Evolutionary conservation across 116 monocot species (phyloP), one percentile per base, ranked within the genome.

Genomic region (Posidonia oceanica): DNA sequence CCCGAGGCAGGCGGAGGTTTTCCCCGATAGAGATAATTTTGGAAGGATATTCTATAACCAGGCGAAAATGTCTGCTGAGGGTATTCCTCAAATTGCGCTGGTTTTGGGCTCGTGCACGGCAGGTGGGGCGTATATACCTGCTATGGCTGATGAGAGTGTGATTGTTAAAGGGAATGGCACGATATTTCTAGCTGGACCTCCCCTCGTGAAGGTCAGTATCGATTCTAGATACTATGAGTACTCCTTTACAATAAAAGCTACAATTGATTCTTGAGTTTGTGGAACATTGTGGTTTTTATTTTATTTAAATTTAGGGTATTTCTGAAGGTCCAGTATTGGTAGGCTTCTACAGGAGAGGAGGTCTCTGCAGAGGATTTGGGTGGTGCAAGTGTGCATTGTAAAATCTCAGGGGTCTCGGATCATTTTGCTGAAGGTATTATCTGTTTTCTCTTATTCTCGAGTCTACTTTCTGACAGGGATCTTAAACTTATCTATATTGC

Each of bases 101-200:
- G 99, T 99, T 67, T 81, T 98, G 71, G 98, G 98, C 58, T 93
- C 93, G 11, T 99, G 99, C 76, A 99, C 99, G 56, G 99, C 99
- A 51, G 93, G 99, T 14, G 99, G 99, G 66, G 99, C 99, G 66
- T 99, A 93, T 77, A 99, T 99, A 80, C 93, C 99, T 77, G 99
- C 99, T 64, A 99, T 99, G 99, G 99, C 93, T 78, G 99, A 99
- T 87, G 93, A 99, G 78, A 99, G 99, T 84, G 90, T 99, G 52
- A 93, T 99, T 36, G 93, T 99, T 17, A 99, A 88, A 77, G 93
- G 93, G 39, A 99, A 99, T 84, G 99, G 93, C 8, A 99, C 99
- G 3, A 88, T 99, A 78, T 99, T 99, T 86, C 74, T 99, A 64
- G 99, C 99, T 66, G 99, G 99, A 20, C 99, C 93, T 66, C 99